Evolutionary conservation across 2,329 filamentous ascomycete species (phyloP), one percentile per base, ranked within the genome.

Genomic region (Leptographium flavum): DNA sequence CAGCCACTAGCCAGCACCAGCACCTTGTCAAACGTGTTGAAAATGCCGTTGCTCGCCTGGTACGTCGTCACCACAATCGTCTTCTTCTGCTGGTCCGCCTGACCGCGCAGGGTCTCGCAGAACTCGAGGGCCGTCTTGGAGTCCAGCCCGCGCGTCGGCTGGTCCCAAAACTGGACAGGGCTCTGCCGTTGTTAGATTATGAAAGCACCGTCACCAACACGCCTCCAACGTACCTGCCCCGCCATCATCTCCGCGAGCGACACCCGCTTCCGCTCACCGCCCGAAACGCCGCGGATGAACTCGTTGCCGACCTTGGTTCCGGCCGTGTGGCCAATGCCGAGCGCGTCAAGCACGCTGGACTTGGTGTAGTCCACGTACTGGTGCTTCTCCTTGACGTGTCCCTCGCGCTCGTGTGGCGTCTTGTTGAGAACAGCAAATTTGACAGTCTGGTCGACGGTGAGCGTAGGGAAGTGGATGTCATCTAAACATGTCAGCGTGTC

Each of bases 161-260:
- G 83, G 51, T 80, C 83, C 83, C 83, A 87, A 47, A 79, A 81
- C 57, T 84, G 79, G 2, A 75, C 66, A 33, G 71, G 77, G 1
- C 76, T 73, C 15, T 69, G 25, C 3, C 6, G 14, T 3, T n/a
- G 14, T n/a, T n/a, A 36, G 19, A 32, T 2, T 17, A 22, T 7
- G 33, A 11, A 11, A 13, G 14, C 10, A 23, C 15, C 1, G 13
- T 21, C 33, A 30, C 27, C n/a, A 11, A 7, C 27, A 11, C 8
- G 27, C 25, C 13, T 8, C 13, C 8, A 7, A 14, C 39, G 4
- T 35, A 45, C 43, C 25, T 43, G 38, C 0, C 66, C 67, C 7
- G 72, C 70, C 48, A 83, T 74, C 8, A 80, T 80, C 59, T 87
- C 82, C 4, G 79, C 81, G 50, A 87, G 84, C 39, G 75, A 81